Base-by-base conservation (phyloP, 345 rosid genomes). In the Carallia pectinifolia region DNA sequence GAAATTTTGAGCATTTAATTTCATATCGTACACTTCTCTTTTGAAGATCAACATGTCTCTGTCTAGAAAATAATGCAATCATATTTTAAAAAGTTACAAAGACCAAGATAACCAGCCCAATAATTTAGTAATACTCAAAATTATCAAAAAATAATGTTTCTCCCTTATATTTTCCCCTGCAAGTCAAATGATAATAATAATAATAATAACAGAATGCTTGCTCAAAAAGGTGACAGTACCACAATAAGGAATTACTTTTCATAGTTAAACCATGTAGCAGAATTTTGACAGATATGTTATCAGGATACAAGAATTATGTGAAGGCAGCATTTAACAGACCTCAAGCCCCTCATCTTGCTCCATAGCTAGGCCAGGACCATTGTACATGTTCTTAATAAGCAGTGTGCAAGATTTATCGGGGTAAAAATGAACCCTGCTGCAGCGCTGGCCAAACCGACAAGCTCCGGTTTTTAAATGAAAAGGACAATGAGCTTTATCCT, bases 261-360 rank as follows among this genome's bases (percentile, higher is more conserved):
- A 44, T 9, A 33, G 30, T 34, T 29, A 40, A 61, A 55, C 76
- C 31, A 55, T 1, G 17, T 29, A 12, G 17, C 34, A 66, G 58
- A 55, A 30, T 33, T 39, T 58, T 47, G 64, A 29, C 50, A 66
- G 53, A 65, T 54, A 7, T 54, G 33, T 73, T 64, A 78, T 84
- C 87, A 91, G 98, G 98, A 91, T 91, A 94, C 98, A 79, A 80
- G 87, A 85, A 76, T 83, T 84, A 80, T 68, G 67, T 81, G 87
- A 85, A 81, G 86, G 77, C 86, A 85, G 79, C 89, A 74, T 67
- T 83, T 84, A 77, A 91, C 98, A 86, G 92, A 94, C 98, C 98
- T 95, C 99, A 68, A 95, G 97, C 85, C 93, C 97, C 87, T 95
- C 99, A 81, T 92, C 99, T 67, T 92, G 99, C 77, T 92, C 97